Conservation (phyloP, 2,329 filamentous ascomycete genomes). For the Didymella lethalis region DNA sequence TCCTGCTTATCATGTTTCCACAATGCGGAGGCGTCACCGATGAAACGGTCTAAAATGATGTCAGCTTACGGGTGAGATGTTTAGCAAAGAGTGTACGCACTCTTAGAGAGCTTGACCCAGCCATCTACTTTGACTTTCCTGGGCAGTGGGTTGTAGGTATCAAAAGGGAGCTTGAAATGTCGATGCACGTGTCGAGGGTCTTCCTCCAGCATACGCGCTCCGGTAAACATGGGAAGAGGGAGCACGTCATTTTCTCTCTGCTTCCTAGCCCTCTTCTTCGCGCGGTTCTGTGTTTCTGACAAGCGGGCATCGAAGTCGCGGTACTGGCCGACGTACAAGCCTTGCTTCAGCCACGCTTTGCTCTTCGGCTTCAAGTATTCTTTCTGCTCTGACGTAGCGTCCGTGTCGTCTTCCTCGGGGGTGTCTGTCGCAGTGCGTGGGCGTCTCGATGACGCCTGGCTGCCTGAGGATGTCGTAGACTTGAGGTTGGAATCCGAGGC, state of each 20-base stretch:
- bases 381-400: slow-evolving; percentile 26
- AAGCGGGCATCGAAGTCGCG: slow-evolving; percentile 53
- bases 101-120: slow-evolving; percentile 91
- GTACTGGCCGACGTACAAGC: slow-evolving; percentile 84
- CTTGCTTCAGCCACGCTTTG: slow-evolving; percentile 83
- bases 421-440: slow-evolving; percentile 32
- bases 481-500: slow-evolving; percentile 37
- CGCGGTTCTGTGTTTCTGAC: slow-evolving; percentile 57
- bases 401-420: slow-evolving; percentile 23
- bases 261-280: slow-evolving; percentile 41
- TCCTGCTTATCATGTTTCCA: slow-evolving; percentile 84
- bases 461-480: slow-evolving; percentile 24
- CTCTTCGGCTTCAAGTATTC: slow-evolving; percentile 51
- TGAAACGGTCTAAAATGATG: slow-evolving; percentile 75
- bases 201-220: slow-evolving; percentile 72
- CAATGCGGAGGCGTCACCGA: slow-evolving; percentile 79
- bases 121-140: slow-evolving; percentile 90
- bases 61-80: slow-evolving; percentile 10
- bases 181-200: slow-evolving; percentile 59
- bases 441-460: slow-evolving; percentile 33
- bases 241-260: slow-evolving; percentile 64
- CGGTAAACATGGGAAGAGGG: slow-evolving; percentile 80
- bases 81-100: slow-evolving; percentile 62
- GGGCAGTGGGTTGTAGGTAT: slow-evolving; percentile 87
- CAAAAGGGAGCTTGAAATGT: slow-evolving; percentile 88